These are phyloP conservation scores for Auricularia sp. DNA, from an alignment of 768 basidiomycete species.

Conservation along the genomic window DNA sequence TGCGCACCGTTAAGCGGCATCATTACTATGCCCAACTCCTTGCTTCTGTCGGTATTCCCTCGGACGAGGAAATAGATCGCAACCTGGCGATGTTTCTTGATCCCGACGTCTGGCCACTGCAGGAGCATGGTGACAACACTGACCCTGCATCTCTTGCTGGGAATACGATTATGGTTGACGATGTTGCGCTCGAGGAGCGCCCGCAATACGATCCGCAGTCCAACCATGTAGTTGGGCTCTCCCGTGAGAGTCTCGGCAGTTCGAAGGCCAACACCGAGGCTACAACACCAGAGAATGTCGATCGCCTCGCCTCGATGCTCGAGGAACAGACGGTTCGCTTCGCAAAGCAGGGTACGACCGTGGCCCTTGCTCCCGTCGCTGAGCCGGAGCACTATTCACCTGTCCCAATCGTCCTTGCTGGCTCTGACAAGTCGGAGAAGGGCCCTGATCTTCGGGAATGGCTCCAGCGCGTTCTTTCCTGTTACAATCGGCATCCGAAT, in stretches of 20 bases:
- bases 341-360: background rate
- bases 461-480: background rate
- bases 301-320: background rate
- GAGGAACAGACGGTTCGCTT: background rate
- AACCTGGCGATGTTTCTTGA: background rate
- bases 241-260: background rate
- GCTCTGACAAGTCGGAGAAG: background rate
- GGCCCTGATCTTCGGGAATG: background rate
- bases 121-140: background rate
- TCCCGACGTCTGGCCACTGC: background rate
- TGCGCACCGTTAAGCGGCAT: background rate
- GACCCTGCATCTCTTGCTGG: background rate
- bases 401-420: background rate
- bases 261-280: background rate
- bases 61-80: background rate
- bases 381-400: background rate
- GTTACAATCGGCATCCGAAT: background rate
- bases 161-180: background rate
- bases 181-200: background rate
- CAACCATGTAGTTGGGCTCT: background rate
- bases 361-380: background rate
- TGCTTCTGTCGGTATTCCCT: background rate
- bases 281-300: background rate
- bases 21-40: background rate
- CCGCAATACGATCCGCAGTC: background rate